phyloP scores from a whole-genome alignment of 805 yeast genomes.

The Zygoascus biomembranicola region DNA sequence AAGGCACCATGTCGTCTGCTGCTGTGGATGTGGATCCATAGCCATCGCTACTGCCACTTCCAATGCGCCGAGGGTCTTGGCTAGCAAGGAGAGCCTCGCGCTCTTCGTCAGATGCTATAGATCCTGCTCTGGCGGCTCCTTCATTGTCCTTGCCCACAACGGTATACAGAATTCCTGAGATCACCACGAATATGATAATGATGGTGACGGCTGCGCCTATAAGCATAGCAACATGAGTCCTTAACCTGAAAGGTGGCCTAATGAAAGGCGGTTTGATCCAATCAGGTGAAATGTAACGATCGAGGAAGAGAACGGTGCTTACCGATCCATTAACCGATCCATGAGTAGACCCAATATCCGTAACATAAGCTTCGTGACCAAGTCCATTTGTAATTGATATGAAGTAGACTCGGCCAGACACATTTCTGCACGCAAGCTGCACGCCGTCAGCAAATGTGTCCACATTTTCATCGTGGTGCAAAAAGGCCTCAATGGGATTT shows the following conservation, averaged over 20 bases:
- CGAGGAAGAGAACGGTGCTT: slow-evolving; percentile 26
- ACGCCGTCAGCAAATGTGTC: slow-evolving; percentile 20
- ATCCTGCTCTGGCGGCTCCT: neutral
- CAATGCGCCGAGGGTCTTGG: neutral
- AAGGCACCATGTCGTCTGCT: neutral
- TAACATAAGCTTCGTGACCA: slow-evolving; percentile 17
- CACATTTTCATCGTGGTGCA: slow-evolving; percentile 15
- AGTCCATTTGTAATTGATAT: slow-evolving; percentile 18
- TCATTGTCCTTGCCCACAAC: slow-evolving; percentile 6
- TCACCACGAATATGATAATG: slow-evolving; percentile 11
- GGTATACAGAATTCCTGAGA: slow-evolving; percentile 9
- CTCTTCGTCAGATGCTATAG: slow-evolving; percentile 2
- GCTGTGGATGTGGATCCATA: neutral
- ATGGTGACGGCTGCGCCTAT: slow-evolving; percentile 25
- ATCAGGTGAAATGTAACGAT: slow-evolving; percentile 26
- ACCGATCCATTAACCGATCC: slow-evolving; percentile 7
- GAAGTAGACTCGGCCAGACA: slow-evolving; percentile 20
- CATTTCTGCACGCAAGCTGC: slow-evolving; percentile 11
- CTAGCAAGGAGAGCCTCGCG: slow-evolving; percentile 9
- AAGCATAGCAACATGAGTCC: slow-evolving; percentile 25
- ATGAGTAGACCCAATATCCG: slow-evolving; percentile 20
- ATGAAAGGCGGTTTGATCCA: slow-evolving; percentile 23
- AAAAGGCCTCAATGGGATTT: slow-evolving; percentile 29
- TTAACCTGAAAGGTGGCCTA: slow-evolving; percentile 23
- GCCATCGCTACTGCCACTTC: neutral